Conservation (phyloP, 192 early-diverging fungal genomes). For the Backusella macrospora region DNA sequence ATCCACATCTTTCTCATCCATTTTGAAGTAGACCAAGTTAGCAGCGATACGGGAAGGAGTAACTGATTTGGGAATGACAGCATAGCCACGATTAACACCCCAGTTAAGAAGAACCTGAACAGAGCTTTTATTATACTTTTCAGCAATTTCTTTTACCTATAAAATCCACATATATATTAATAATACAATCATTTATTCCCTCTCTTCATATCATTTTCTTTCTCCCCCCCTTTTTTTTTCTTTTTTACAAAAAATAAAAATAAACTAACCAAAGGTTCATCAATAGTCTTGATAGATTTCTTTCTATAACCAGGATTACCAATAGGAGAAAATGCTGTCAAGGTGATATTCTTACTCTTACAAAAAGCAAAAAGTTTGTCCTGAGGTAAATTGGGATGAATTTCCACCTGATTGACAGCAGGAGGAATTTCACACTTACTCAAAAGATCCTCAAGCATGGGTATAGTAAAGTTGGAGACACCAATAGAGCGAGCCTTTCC, state of each 20-base stretch:
- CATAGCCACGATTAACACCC: conserved; percentile 52
- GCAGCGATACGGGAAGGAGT: conserved; percentile 51
- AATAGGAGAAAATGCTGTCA: conserved; percentile 68
- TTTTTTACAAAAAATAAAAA: neutral
- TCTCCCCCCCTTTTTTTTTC: neutral
- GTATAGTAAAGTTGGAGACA: conserved; percentile 74
- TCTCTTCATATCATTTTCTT: too few species aligned
- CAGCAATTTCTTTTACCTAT: conserved; percentile 48
- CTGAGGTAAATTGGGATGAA: conserved; percentile 64
- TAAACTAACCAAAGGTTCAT: conserved; percentile 49
- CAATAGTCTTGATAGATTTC: conserved; percentile 47
- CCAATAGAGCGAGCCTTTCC: conserved; percentile 72
- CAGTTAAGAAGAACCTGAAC: conserved; percentile 62
- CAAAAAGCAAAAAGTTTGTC: conserved; percentile 59
- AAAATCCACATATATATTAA: conserved; percentile 3
- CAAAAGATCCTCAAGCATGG: conserved; percentile 64
- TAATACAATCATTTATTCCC: neutral
- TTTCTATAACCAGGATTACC: conserved; percentile 45
- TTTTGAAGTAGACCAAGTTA: conserved; percentile 53
- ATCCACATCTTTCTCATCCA: conserved; percentile 25
- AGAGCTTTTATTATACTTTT: conserved; percentile 48
- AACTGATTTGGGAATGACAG: conserved; percentile 64
- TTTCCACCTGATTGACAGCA: conserved; percentile 68
- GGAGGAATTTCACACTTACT: conserved; percentile 65
- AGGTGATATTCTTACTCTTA: conserved; percentile 53